Evolutionary conservation across 2,329 filamentous ascomycete genomes (phyloP).

Genomic region (Lasiodiplodia citricola): DNA sequence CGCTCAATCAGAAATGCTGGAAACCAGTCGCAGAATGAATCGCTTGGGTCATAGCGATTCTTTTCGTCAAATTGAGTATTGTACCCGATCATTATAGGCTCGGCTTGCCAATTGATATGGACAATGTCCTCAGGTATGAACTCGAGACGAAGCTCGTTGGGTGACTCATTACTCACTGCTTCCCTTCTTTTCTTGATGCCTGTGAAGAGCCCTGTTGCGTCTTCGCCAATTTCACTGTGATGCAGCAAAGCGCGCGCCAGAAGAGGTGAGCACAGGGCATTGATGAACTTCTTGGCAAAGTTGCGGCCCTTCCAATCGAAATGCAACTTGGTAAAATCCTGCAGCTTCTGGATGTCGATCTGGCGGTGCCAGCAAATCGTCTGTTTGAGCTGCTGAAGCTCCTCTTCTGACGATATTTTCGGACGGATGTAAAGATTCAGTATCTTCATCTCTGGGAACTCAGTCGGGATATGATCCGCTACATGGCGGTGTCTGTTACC

Average conservation of each 20-base stretch:
- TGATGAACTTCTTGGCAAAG: background rate
- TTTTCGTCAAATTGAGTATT: background rate
- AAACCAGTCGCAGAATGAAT: background rate
- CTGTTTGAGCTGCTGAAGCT: background rate
- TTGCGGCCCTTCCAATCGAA: background rate
- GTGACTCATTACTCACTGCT: background rate
- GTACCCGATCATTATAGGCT: background rate
- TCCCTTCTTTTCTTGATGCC: background rate
- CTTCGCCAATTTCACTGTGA: background rate
- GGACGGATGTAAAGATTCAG: background rate
- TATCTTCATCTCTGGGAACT: background rate
- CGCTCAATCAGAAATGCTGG: background rate
- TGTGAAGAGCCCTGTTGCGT: background rate
- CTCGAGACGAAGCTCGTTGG: background rate
- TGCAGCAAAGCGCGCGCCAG: background rate
- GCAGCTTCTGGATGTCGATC: background rate
- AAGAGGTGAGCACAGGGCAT: background rate
- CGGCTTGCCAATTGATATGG: background rate
- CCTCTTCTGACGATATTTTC: background rate
- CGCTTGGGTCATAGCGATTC: background rate
- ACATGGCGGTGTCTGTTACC: background rate
- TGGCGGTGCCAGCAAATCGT: background rate
- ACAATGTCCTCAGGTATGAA: background rate
- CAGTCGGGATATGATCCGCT: background rate
- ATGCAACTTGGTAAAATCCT: background rate